A percentile compares a stretch with the other conserved stretches of the same genome.
These are phyloP conservation scores for Takashimella koratensis DNA, from an alignment of 1,284 basidiomycete species.

Conservation along the genomic window DNA sequence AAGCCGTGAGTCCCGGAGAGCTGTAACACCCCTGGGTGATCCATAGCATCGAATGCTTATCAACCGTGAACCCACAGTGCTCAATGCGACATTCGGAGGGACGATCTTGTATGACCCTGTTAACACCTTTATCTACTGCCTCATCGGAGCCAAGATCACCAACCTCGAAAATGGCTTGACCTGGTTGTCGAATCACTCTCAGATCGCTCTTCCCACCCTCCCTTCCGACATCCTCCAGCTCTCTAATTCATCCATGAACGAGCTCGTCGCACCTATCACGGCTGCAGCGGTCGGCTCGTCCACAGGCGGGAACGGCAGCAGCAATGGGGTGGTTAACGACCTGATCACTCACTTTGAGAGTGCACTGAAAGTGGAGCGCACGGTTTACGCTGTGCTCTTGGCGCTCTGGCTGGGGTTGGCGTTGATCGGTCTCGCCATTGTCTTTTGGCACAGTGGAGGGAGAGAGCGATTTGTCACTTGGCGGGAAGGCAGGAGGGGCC, in stretches of 20 bases:
- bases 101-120: slow-evolving; percentile 75
- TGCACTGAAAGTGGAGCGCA: slow-evolving; percentile 69
- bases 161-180: slow-evolving; percentile 83
- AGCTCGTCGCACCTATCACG: slow-evolving; percentile 72
- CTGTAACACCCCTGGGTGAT: neutral
- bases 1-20: slow-evolving; percentile 27
- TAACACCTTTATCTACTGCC: slow-evolving; percentile 82
- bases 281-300: slow-evolving; percentile 69
- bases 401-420: slow-evolving; percentile 61
- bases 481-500: no score
- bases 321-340: slow-evolving; percentile 21
- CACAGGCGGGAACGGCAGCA: slow-evolving; percentile 4
- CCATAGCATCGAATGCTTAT: no score
- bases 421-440: slow-evolving; percentile 34
- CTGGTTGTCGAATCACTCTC: slow-evolving; percentile 84
- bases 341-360: slow-evolving; percentile 69
- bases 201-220: slow-evolving; percentile 70
- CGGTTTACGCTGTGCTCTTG: slow-evolving; percentile 78
- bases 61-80: slow-evolving; percentile 33
- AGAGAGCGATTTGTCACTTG: slow-evolving; percentile 14
- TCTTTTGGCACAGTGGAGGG: slow-evolving; percentile 41
- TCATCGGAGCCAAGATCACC: slow-evolving; percentile 83
- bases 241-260: slow-evolving; percentile 64
- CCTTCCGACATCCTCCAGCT: slow-evolving; percentile 71
- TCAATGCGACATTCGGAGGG: slow-evolving; percentile 70